Evolutionary conservation across 331 rosid genomes (phyloP), one percentile per base, ranked within the genome.

Genomic region (Saraca asoca): DNA sequence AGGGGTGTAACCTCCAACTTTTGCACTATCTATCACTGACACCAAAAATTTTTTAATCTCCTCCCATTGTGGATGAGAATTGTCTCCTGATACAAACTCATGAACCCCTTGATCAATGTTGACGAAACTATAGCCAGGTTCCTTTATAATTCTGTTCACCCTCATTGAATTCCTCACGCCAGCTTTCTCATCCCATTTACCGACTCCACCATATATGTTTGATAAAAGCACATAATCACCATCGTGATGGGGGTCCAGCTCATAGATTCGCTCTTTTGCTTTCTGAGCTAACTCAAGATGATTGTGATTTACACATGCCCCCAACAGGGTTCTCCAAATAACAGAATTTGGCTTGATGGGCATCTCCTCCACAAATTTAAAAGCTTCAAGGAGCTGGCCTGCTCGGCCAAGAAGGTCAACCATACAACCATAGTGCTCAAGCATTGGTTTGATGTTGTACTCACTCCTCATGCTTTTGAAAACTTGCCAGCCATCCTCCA

Each of bases 341-440:
- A 86, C 71, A 20, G 87, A 78, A 68, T 84, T 82, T 24, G 93
- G 88, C 71, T 50, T 48, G 37, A 76, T 35, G 61, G 78, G 78
- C 88, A 89, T 89, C 53, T 74, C 72, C 66, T 84, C 76, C 54
- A 80, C 84, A 52, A 86, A 86, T 20, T 82, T 44, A 5, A 80
- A 79, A 17, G 91, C 96, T 62, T 86, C 85, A 16, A 18, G 71
- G 29, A 89, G 55, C 66, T 69, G 37, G 20, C 90, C 85, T 0
- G 88, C 84, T 33, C 88, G 84, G 11, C 96, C 90, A 44, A 86
- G 85, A 66, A 89, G 76, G 60, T 84, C 96, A 72, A 78, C 93
- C 85, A 86, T 80, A 62, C 90, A 88, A 69, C 96, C 92, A 82
- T 82, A 89, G 71, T 86, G 93, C 79, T 86, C 85, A 62, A 84